phyloP scores from a whole-genome alignment of 768 basidiomycete species.

The Pulveroboletus sp. region DNA sequence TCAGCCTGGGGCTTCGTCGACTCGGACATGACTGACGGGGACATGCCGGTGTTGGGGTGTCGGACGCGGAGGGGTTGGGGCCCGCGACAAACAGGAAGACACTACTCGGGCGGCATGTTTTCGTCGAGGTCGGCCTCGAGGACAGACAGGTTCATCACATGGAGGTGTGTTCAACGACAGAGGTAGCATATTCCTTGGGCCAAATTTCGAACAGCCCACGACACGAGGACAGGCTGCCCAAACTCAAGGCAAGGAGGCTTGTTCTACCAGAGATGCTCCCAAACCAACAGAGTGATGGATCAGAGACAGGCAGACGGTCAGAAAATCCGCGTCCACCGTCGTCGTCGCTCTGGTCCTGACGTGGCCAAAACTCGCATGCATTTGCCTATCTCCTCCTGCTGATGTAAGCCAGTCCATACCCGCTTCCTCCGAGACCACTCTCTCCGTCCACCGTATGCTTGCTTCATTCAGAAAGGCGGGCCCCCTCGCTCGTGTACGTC shows the following conservation, averaged over 20 bases:
- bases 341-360: constrained; percentile 63
- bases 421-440: constrained; percentile 12
- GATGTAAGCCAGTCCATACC: constrained; percentile 28
- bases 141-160: constrained; percentile 15
- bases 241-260: constrained; percentile 73
- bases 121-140: constrained; percentile 23
- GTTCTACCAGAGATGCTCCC: constrained; percentile 61
- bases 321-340: constrained; percentile 53
- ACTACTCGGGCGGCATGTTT: constrained; percentile 12
- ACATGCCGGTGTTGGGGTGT: not conserved
- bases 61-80: not conserved
- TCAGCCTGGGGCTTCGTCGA: constrained; percentile 3
- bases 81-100: constrained; percentile 15
- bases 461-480: constrained; percentile 61
- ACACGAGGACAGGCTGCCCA: constrained; percentile 45
- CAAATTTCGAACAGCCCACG: constrained; percentile 75
- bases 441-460: constrained; percentile 49
- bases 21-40: constrained; percentile 22
- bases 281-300: constrained; percentile 38
- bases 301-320: constrained; percentile 66
- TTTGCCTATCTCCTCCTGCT: constrained; percentile 29
- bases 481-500: constrained; percentile 56
- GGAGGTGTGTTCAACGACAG: constrained; percentile 1
- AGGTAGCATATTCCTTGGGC: constrained; percentile 55
- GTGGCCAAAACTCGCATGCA: constrained; percentile 5